Evolutionary conservation across 2,329 filamentous ascomycete species (phyloP).

Genomic region (Monosporascus sp.): DNA sequence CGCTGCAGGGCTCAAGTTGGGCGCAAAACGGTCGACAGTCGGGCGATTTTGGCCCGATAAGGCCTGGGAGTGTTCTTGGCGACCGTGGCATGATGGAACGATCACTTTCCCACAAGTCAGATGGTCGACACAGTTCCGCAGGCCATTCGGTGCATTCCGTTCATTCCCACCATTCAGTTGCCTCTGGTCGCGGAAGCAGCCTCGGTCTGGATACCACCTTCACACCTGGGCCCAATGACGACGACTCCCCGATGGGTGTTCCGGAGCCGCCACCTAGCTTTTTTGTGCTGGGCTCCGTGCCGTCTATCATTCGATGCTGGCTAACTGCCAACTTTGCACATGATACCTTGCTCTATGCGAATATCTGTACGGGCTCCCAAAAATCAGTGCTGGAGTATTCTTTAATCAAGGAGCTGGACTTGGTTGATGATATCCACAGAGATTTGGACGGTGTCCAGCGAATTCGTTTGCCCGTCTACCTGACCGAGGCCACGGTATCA

Average conservation of each 20-base stretch:
- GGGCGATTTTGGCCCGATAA: slow-evolving; percentile 70
- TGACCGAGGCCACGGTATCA: slow-evolving; percentile 83
- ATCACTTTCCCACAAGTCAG: slow-evolving; percentile 89
- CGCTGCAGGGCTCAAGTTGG: slow-evolving; percentile 82
- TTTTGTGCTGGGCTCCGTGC: slow-evolving; percentile 81
- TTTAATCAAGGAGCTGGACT: slow-evolving; percentile 68
- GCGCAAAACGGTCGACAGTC: slow-evolving; percentile 77
- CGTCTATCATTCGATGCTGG: slow-evolving; percentile 95
- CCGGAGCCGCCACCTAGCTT: slow-evolving; percentile 76
- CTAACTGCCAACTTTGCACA: slow-evolving; percentile 87
- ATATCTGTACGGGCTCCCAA: slow-evolving; percentile 87
- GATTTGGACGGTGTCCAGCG: slow-evolving; percentile 61
- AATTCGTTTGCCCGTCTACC: slow-evolving; percentile 76
- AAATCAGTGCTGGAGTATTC: slow-evolving; percentile 75
- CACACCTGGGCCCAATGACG: slow-evolving; percentile 55
- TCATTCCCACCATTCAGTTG: slow-evolving; percentile 62
- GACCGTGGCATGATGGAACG: slow-evolving; percentile 82
- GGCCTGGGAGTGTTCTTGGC: slow-evolving; percentile 75
- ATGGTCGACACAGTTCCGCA: slow-evolving; percentile 90
- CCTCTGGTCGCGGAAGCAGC: slow-evolving; percentile 80
- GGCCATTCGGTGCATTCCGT: slow-evolving; percentile 68
- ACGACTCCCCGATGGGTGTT: slow-evolving; percentile 65
- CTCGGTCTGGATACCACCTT: slow-evolving; percentile 75
- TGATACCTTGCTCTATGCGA: slow-evolving; percentile 82
- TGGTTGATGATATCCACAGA: slow-evolving; percentile 60